These are phyloP conservation scores for Penicillium sp. DNA, from an alignment of 2,329 filamentous ascomycete species.

Conservation along the genomic window DNA sequence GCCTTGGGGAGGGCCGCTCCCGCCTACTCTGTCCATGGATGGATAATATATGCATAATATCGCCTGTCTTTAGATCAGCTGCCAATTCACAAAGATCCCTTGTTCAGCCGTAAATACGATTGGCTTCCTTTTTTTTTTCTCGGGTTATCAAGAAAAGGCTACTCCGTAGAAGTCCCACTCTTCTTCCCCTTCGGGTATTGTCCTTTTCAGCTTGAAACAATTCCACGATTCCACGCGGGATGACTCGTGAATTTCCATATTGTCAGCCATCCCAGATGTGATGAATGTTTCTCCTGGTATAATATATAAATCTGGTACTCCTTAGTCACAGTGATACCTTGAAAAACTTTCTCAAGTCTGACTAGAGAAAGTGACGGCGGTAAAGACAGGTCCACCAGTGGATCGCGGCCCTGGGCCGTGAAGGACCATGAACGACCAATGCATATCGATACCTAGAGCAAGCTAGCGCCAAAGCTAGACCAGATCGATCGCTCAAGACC, in stretches of 20 bases:
- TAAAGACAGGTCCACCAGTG: neutral
- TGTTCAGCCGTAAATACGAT: neutral
- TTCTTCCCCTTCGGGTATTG: neutral
- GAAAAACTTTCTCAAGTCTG: neutral
- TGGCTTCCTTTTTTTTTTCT: neutral
- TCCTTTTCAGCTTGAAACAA: neutral
- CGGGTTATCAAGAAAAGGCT: neutral
- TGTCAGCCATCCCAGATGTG: neutral
- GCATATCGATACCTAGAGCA: neutral
- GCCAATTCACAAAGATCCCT: neutral
- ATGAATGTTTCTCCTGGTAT: neutral
- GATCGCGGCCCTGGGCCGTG: neutral
- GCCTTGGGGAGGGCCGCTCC: constrained; percentile 11
- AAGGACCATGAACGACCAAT: neutral
- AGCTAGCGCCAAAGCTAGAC: neutral
- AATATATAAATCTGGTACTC: neutral
- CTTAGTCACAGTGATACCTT: neutral
- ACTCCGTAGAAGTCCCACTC: neutral
- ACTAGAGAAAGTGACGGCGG: neutral
- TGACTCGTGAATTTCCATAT: neutral
- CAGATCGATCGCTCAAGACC: neutral
- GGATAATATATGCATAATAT: neutral
- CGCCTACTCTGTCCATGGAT: neutral
- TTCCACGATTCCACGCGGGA: neutral
- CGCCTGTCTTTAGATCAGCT: neutral